Conservation (phyloP, 164 flowering plant genomes). For the Vitis cinerea region DNA sequence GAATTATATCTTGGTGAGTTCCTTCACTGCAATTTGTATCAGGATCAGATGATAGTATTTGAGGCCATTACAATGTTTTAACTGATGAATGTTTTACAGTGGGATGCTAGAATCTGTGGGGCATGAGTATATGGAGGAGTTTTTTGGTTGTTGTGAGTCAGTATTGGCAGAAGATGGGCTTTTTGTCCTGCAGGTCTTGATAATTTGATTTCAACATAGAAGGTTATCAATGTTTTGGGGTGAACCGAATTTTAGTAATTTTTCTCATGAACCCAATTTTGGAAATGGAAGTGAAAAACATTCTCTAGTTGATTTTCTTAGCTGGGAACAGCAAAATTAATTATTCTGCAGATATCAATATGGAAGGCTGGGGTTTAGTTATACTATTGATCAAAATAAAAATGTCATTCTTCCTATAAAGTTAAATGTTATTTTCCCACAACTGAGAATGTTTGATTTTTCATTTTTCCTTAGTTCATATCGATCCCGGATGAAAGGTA, state of each 20-base stretch:
- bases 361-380: no score
- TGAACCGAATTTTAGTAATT: no score
- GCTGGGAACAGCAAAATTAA: no score
- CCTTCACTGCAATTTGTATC: not conserved
- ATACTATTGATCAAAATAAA: no score
- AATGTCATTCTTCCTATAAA: not conserved
- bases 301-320: no score
- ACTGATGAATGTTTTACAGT: conserved; percentile 32
- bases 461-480: conserved; percentile 51
- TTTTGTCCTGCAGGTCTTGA: conserved; percentile 81
- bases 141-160: conserved; percentile 74
- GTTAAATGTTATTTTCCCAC: not conserved
- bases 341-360: no score
- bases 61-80: not conserved
- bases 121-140: conserved; percentile 86
- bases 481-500: conserved; percentile 86
- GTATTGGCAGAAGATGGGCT: conserved; percentile 73
- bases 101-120: conserved; percentile 95
- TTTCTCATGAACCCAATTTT: no score
- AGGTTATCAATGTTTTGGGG: no score
- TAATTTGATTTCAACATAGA: no score
- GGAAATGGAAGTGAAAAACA: no score
- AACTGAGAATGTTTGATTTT: not conserved
- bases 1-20: conserved; percentile 82
- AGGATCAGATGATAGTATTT: not conserved